phyloP scores from a whole-genome alignment of 345 rosid genomes.

The Pistacia integerrima region DNA sequence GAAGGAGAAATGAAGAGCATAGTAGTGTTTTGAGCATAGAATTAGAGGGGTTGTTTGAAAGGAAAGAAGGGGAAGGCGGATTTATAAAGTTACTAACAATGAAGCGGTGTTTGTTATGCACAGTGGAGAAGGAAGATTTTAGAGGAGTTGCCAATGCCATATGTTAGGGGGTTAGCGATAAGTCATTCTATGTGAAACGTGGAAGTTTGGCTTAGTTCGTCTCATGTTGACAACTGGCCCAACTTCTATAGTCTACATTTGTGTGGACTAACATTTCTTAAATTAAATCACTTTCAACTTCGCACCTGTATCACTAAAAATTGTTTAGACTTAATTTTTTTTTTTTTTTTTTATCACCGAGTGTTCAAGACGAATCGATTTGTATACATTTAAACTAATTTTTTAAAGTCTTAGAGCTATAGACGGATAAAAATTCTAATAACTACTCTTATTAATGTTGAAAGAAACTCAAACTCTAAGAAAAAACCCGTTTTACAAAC shows the following conservation, averaged over 20 bases:
- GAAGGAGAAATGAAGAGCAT: conserved; percentile 33
- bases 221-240: conserved; percentile 5
- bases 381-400: no score
- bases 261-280: not conserved
- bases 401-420: no score
- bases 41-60: not conserved
- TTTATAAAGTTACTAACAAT: not conserved
- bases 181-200: not conserved
- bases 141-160: conserved; percentile 9
- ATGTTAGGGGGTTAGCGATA: not conserved
- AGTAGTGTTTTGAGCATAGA: conserved; percentile 31
- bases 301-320: no score
- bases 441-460: no score
- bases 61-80: not conserved
- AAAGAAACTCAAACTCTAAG: no score
- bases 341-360: no score
- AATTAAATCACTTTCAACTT: no score
- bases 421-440: no score
- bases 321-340: no score
- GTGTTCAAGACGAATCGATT: no score
- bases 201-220: not conserved
- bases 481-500: no score
- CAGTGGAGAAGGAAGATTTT: not conserved
- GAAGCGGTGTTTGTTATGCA: not conserved
- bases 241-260: no score